Evolutionary conservation across 441 rosid genomes (phyloP), one percentile per base, ranked within the genome.

Genomic region (Geranium incanum): DNA sequence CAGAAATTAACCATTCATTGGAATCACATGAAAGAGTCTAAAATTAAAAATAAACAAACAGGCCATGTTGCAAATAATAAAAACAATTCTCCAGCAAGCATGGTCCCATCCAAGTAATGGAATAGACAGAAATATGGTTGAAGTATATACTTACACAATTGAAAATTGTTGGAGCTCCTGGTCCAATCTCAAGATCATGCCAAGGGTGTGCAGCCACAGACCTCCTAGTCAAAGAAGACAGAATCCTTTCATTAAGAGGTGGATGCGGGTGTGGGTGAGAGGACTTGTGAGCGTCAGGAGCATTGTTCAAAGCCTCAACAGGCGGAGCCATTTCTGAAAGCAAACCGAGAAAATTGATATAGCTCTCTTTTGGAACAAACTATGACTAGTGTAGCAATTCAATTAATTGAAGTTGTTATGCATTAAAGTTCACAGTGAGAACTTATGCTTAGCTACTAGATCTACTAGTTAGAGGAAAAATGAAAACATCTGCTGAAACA

Each of bases 141-240:
- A 16, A 74, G 67, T 12, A 72, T 69, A 84, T 69, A 84, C 94
- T 64, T 86, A 94, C 98, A 72, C 87, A 89, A 71, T 92, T 95
- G 86, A 95, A 91, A 74, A 91, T 37, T 15, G 70, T 74, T 38
- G 99, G 99, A 67, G 99, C 98, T 70, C 84, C 97, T 72, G 96
- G 98, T 77, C 99, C 98, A 41, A 95, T 88, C 83, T 95, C 98
- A 79, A 95, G 98, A 86, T 93, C 99, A 78, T 95, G 99, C 99
- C 99, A 95, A 73, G 99, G 98, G 82, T 95, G 99, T 64, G 98
- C 99, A 76, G 99, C 99, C 67, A 89, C 92, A 66, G 99, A 89
- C 85, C 99, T 89, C 80, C 85, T 91, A 9, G 97, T 87, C 87
- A 91, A 50, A 70, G 94, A 84, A 8, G 98, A 93, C 70, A 95